Conservation (phyloP, 495 filamentous ascomycete species). For the Staphylotrichum tortipilum region DNA sequence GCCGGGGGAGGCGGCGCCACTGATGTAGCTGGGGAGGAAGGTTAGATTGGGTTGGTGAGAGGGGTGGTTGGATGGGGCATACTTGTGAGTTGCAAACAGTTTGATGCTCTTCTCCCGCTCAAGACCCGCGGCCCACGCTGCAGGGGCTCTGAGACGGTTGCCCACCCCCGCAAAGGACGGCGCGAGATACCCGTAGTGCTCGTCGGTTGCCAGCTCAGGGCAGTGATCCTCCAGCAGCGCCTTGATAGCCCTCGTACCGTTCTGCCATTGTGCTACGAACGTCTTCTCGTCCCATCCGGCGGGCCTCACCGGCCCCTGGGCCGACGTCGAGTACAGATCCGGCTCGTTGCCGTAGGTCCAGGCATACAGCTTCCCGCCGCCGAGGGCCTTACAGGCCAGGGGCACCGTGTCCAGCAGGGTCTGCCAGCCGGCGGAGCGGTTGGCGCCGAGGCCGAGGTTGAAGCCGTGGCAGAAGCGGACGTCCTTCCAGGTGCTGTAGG, state of each 20-base stretch:
- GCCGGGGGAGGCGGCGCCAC: conserved; percentile 50
- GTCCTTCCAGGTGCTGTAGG: conserved; percentile 50
- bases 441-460: conserved; percentile 50
- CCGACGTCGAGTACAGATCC: conserved; percentile 50
- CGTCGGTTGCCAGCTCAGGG: conserved; percentile 37
- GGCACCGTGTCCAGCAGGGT: conserved; percentile 47
- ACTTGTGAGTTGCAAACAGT: conserved; percentile 59
- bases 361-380: conserved; percentile 39
- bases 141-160: conserved; percentile 45
- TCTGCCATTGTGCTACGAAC: conserved; percentile 55
- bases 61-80: conserved; percentile 9
- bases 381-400: conserved; percentile 51
- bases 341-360: conserved; percentile 66
- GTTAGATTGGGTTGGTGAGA: conserved; percentile 6
- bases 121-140: conserved; percentile 45
- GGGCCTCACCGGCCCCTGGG: conserved; percentile 46
- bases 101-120: conserved; percentile 43
- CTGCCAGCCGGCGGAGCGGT: conserved; percentile 43
- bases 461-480: conserved; percentile 56
- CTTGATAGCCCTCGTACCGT: conserved; percentile 44
- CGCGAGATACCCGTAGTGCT: conserved; percentile 46
- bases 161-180: conserved; percentile 52
- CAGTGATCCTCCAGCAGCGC: conserved; percentile 41
- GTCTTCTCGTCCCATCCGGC: conserved; percentile 46
- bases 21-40: conserved; percentile 48